Evolutionary conservation across 2,329 filamentous ascomycete genomes (phyloP), one percentile per base, ranked within the genome.

Genomic region (Exophiala lecanii-corni): DNA sequence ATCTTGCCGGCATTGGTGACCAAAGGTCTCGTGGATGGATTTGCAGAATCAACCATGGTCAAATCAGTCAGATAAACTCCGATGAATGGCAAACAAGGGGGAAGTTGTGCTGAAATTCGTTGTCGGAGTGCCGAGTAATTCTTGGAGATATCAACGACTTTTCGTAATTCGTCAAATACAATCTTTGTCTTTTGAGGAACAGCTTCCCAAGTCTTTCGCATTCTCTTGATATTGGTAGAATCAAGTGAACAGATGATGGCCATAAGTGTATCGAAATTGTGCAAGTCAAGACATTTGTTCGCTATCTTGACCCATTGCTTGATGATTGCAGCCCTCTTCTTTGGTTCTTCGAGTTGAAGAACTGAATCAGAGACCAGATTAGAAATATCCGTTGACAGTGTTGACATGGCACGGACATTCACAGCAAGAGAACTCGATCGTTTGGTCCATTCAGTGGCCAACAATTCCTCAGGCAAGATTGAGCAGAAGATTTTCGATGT

Each of bases 291-390:
- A 54, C 88, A 94, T 57, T 86, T 86, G 56, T 84, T 77, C 1
- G 87, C 88, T 55, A 97, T 82, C 72, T 97, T 98, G 62, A 96
- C 86, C 92, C 92, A 98, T 57, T 97, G 89, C 70, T 98, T 97
- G 69, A 98, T 92, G 39, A 89, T 79, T 2, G 78, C 70, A 1
- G 92, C 91, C 18, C 92, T 81, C 70, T 91, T 94, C 76, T 97
- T 97, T 18, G 84, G 81, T 61, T 97, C 92, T n/a, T 86, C 77
- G 44, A 88, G 77, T 43, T 86, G 81, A 10, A 98, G 76, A 56
- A 98, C 94, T 0, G 86, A 94, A 61, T 97, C 91, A 0, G 88
- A 86, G 9, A 98, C 92, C 28, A 97, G 71, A 59, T 96, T 92
- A 3, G 91, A 89, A 13, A 98, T 71, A 52, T 96, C 89, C 0